Evolutionary conservation across 2,329 filamentous ascomycete genomes (phyloP).

Genomic region (Calonectria pteridis): DNA sequence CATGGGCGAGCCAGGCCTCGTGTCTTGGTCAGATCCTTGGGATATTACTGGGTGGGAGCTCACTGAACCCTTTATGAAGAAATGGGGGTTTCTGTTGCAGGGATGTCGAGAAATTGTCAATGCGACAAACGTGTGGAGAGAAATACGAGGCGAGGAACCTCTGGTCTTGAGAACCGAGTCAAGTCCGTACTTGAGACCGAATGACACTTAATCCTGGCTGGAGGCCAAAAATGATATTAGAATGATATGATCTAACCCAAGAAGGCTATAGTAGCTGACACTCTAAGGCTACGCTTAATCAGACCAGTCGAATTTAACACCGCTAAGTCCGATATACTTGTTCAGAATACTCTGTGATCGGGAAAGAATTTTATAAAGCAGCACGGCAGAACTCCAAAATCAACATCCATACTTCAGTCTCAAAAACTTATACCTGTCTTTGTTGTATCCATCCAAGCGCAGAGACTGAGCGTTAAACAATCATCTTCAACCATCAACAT

Average conservation of each 20-base stretch:
- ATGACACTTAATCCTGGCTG: background rate
- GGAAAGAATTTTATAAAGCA: background rate
- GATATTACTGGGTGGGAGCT: slow-evolving; percentile 34
- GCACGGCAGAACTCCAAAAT: background rate
- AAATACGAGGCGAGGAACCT: slow-evolving; percentile 30
- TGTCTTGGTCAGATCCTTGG: slow-evolving; percentile 37
- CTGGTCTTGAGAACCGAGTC: slow-evolving; percentile 18
- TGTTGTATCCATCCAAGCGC: background rate
- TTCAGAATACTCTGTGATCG: background rate
- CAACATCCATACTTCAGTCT: background rate
- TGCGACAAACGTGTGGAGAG: slow-evolving; percentile 33
- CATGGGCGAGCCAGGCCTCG: slow-evolving; percentile 21
- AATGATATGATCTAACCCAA: background rate
- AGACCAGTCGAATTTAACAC: background rate
- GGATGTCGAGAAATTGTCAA: slow-evolving; percentile 29
- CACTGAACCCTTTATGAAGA: slow-evolving; percentile 28
- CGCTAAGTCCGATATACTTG: background rate
- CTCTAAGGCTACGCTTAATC: background rate
- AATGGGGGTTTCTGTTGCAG: slow-evolving; percentile 33
- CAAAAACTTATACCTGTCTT: background rate
- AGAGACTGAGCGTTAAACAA: background rate
- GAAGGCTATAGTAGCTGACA: background rate
- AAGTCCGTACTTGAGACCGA: background rate
- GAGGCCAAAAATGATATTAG: background rate
- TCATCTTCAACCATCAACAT: background rate